phyloP scores from a whole-genome alignment of 1,139 yeast genomes.

The Nadsonia commutata region DNA sequence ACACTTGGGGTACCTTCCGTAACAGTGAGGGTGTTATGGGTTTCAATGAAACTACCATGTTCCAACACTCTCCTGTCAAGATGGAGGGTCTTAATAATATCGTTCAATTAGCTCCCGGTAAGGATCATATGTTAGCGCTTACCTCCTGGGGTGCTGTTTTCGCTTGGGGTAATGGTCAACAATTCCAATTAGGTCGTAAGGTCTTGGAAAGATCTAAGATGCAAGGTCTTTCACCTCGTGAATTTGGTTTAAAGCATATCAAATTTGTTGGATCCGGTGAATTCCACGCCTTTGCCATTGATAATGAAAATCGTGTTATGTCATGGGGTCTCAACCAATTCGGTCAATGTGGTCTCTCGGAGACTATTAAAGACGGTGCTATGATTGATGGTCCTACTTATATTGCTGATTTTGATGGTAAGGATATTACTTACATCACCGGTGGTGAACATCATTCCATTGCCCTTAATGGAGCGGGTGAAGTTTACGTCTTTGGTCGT shows the following conservation, averaged over 20 bases:
- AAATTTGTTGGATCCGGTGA: conserved; percentile 84
- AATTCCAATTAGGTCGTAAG: conserved; percentile 69
- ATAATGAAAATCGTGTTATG: conserved; percentile 50
- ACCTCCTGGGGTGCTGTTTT: conserved; percentile 76
- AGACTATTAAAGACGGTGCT: conserved; percentile 44
- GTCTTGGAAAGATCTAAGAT: conserved; percentile 10
- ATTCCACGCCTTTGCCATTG: conserved; percentile 88
- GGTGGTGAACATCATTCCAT: conserved; percentile 94
- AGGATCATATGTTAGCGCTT: conserved; percentile 77
- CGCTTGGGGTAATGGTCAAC: conserved; percentile 98
- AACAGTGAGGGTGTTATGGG: conserved; percentile 78
- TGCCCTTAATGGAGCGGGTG: conserved; percentile 58
- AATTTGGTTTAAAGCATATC: conserved; percentile 41
- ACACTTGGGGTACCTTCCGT: conserved; percentile 96
- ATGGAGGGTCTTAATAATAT: conserved; percentile 50
- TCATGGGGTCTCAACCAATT: conserved; percentile 95
- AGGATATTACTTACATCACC: conserved; percentile 46
- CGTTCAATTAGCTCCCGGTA: conserved; percentile 83
- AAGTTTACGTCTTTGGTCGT: conserved; percentile 76
- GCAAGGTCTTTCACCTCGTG: conserved; percentile 4
- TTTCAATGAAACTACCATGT: conserved; percentile 47
- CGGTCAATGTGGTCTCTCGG: conserved; percentile 86
- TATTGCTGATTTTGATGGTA: conserved; percentile 43
- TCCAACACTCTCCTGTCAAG: conserved; percentile 55
- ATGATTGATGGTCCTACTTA: conserved; percentile 57